Evolutionary conservation across 2,329 filamentous ascomycete species (phyloP), one percentile per base, ranked within the genome.

Genomic region (Penicillium sp.): DNA sequence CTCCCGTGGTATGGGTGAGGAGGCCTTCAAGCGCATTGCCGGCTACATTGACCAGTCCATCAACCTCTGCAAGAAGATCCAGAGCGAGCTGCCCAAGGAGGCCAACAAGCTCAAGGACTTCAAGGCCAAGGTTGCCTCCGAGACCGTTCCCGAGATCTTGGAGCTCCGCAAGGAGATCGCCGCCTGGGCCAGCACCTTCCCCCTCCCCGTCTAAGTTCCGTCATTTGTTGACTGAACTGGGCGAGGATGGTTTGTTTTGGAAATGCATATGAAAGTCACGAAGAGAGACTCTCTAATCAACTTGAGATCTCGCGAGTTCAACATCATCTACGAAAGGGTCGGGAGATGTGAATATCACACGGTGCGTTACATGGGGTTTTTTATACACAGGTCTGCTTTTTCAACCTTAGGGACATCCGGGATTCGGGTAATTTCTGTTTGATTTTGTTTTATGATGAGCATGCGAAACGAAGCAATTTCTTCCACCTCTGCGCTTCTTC

Each of bases 61-160:
- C 84, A 91, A 91, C 83, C 85, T 98, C 74, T 91, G 89, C 85
- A 92, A 92, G 86, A 88, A 93, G 74, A 84, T 96, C 71, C 95
- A 98, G 84, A 83, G 76, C 60, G 82, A 84, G 65, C 86, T 98
- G 25, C 94, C 95, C 78, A 97, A 97, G 88, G 90, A 95, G 80
- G 92, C 91, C 73, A 99, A 98, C 88, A 97, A 96, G 88, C 91
- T 96, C 79, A 98, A 98, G 88, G 95, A 99, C 84, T 98, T 99
- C 90, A 96, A 94, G 86, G 88, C 87, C 76, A 94, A 92, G 86
- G 91, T 96, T 63, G 86, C 90, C 59, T 82, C 84, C 68, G 93
- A 92, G 65, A 86, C 89, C 73, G 84, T 96, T 51, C 79, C 86
- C 62, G 90, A 93, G 83, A 94, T 99, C 81, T 88, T 90, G 76